These are phyloP conservation scores for Cicer bijugum DNA, from an alignment of 306 rosid species.

Conservation along the genomic window DNA sequence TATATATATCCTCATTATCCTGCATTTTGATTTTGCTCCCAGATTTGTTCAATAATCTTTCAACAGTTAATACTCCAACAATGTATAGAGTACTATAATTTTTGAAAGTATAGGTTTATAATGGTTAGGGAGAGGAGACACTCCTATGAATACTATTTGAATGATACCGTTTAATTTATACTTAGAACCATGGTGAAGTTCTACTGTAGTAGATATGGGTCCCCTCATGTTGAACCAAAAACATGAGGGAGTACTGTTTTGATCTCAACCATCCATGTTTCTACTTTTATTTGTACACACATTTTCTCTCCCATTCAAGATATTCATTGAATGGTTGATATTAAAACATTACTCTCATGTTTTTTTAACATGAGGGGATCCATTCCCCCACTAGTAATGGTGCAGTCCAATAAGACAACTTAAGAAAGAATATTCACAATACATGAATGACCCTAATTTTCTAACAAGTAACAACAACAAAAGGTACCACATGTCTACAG, in stretches of 20 bases:
- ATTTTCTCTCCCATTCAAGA: too few relatives aligned
- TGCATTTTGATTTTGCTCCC: neutral
- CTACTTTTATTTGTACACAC: too few relatives aligned
- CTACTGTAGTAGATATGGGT: neutral
- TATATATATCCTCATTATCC: neutral
- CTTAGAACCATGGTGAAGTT: neutral
- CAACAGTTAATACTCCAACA: slow-evolving; percentile 14
- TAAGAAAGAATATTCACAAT: neutral
- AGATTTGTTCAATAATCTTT: neutral
- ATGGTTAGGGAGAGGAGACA: neutral
- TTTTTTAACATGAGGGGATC: too few relatives aligned
- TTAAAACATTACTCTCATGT: too few relatives aligned
- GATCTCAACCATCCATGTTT: too few relatives aligned
- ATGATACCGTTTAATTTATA: slow-evolving; percentile 6
- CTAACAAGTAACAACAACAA: neutral
- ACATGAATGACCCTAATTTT: slow-evolving; percentile 1
- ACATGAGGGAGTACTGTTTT: too few relatives aligned
- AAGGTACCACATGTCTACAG: slow-evolving; percentile 2
- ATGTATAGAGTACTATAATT: neutral
- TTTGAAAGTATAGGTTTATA: slow-evolving; percentile 21
- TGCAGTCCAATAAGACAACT: neutral
- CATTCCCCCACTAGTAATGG: neutral
- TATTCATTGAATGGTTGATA: too few relatives aligned
- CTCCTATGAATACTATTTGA: slow-evolving; percentile 11
- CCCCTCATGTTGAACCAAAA: too few relatives aligned